phyloP scores from a whole-genome alignment of 2,329 filamentous ascomycete species.

The Arthrocladium fulminans region DNA sequence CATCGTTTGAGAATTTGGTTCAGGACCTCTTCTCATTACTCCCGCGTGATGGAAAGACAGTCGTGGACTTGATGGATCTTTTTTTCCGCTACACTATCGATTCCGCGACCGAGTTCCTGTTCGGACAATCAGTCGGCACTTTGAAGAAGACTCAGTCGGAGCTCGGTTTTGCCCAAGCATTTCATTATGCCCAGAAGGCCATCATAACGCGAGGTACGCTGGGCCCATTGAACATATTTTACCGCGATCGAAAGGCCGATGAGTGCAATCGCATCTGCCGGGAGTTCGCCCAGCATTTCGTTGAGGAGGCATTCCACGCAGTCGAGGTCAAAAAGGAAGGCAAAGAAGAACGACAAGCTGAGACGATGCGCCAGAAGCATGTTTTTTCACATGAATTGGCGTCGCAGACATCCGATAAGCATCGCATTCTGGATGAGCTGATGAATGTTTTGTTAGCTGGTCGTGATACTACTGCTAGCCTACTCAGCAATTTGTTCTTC shows the following conservation, averaged over 20 bases:
- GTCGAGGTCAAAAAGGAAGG: background rate
- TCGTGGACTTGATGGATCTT: background rate
- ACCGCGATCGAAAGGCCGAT: background rate
- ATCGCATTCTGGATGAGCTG: constrained; percentile 40
- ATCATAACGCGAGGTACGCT: background rate
- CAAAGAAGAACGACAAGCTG: constrained; percentile 11
- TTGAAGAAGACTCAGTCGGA: too few species aligned
- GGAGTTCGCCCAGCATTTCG: background rate
- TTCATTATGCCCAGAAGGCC: background rate
- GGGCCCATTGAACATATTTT: background rate
- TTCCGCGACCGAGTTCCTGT: background rate
- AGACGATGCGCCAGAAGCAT: constrained; percentile 29
- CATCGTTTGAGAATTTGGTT: background rate
- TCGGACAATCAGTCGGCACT: background rate
- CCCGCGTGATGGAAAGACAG: background rate
- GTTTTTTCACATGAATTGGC: constrained; percentile 42
- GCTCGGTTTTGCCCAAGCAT: background rate
- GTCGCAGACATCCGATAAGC: constrained; percentile 36
- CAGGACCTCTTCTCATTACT: background rate
- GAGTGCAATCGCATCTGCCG: background rate
- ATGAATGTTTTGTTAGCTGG: constrained; percentile 45
- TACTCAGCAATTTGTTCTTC: constrained; percentile 39
- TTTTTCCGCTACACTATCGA: background rate
- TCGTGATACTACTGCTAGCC: constrained; percentile 43
- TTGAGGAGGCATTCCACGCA: background rate